Conservation (phyloP, 805 yeast genomes). For the Starmerella bacillaris region DNA sequence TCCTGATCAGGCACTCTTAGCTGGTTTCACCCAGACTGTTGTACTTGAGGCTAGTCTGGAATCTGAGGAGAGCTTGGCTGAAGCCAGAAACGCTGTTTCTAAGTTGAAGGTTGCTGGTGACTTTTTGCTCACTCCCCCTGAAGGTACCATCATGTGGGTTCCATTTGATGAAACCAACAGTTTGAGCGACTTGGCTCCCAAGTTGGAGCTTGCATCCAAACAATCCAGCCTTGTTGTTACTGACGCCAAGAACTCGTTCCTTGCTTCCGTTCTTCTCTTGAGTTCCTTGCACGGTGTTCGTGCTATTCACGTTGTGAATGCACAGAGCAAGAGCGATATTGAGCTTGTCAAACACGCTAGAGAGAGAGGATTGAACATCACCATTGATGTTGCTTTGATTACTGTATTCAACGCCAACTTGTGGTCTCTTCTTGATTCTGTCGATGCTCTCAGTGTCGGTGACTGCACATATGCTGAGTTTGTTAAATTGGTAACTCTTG, state of each 20-base stretch:
- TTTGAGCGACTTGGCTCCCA: slow-evolving; percentile 30
- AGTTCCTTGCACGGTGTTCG: slow-evolving; percentile 66
- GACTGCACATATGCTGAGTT: slow-evolving; percentile 65
- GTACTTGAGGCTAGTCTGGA: slow-evolving; percentile 45
- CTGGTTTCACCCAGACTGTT: slow-evolving; percentile 80
- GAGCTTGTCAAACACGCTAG: slow-evolving; percentile 72
- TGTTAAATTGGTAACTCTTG: slow-evolving; percentile 63
- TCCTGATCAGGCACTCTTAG: slow-evolving; percentile 51
- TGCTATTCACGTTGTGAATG: slow-evolving; percentile 75
- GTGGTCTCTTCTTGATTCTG: slow-evolving; percentile 53
- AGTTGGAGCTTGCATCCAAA: slow-evolving; percentile 50
- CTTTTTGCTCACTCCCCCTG: slow-evolving; percentile 68
- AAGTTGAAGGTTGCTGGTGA: slow-evolving; percentile 34
- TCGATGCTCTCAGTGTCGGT: slow-evolving; percentile 83
- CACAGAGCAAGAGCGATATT: slow-evolving; percentile 63
- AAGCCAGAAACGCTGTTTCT: slow-evolving; percentile 40
- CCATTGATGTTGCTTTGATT: slow-evolving; percentile 67
- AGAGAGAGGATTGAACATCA: slow-evolving; percentile 60
- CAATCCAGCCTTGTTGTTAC: slow-evolving; percentile 75
- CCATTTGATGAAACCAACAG: slow-evolving; percentile 36
- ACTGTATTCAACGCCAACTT: slow-evolving; percentile 57
- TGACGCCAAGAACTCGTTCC: slow-evolving; percentile 78
- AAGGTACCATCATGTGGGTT: slow-evolving; percentile 43
- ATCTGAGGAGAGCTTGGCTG: slow-evolving; percentile 46
- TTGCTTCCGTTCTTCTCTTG: slow-evolving; percentile 78